phyloP scores from a whole-genome alignment of 192 early-diverging fungal genomes.

The Glomus cerebriforme region DNA sequence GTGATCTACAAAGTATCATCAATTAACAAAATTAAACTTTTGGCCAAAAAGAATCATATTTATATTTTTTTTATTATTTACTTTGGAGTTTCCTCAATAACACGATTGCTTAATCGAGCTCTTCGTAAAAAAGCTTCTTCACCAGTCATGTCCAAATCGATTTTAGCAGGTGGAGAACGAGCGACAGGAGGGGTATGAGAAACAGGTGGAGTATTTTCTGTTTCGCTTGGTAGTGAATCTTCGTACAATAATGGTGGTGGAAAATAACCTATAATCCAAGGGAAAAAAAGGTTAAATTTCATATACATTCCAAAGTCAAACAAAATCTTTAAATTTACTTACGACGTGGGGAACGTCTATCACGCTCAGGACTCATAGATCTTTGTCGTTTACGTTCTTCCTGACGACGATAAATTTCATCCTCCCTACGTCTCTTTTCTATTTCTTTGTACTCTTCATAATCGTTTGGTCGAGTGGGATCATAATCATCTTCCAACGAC shows the following conservation, averaged over 20 bases:
- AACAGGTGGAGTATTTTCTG: not conserved
- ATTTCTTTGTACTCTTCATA: constrained; percentile 65
- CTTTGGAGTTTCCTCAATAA: constrained; percentile 26
- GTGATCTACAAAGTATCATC: constrained; percentile 20
- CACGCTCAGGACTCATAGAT: not conserved
- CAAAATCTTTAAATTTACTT: constrained; percentile 5
- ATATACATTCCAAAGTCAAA: not conserved
- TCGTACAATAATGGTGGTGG: constrained; percentile 38
- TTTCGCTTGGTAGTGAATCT: constrained; percentile 7
- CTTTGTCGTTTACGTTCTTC: constrained; percentile 8
- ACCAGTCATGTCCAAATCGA: constrained; percentile 58
- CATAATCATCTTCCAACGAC: constrained; percentile 59
- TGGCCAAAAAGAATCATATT: not conserved
- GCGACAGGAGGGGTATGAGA: constrained; percentile 3
- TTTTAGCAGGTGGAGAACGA: constrained; percentile 10
- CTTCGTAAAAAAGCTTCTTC: constrained; percentile 71
- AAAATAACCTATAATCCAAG: not conserved
- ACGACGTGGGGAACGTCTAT: constrained; percentile 32
- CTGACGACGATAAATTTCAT: constrained; percentile 35
- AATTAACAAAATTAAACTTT: constrained; percentile 8
- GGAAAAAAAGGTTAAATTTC: not conserved
- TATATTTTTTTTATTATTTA: not conserved
- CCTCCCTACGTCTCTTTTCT: constrained; percentile 51
- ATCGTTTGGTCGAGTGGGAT: constrained; percentile 72
- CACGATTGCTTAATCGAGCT: constrained; percentile 47